Evolutionary conservation across 192 early-diverging fungal genomes (phyloP), one percentile per base, ranked within the genome.

Genomic region (Coemansia sp.): DNA sequence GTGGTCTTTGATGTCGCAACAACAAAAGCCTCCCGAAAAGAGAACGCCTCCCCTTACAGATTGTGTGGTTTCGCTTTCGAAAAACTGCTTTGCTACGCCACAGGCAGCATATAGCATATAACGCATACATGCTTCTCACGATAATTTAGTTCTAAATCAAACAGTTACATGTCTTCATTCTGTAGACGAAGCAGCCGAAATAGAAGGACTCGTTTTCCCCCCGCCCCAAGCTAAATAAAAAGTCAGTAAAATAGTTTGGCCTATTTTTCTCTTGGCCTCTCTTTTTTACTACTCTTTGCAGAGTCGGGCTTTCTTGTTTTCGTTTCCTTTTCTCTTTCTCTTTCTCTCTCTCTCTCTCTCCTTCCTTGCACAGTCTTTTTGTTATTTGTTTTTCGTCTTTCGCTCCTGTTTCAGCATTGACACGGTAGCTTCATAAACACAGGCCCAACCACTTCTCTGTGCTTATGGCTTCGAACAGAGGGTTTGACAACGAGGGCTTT

Each of bases 401-500:
- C 43, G 18, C n/a, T 46, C 43, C 18, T 46, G n/a, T n/a, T 46
- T 46, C 43, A 13, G 13, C n/a, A 46, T 46, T 46, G 8, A n/a
- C n/a, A n/a, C n/a, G n/a, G n/a, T n/a, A n/a, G n/a, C n/a, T n/a
- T n/a, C n/a, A 35, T 35, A 35, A 35, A 35, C 34, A 18, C 13
- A 18, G 40, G n/a, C n/a, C n/a, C n/a, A n/a, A n/a, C n/a, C 15
- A 39, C 37, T 39, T 39, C 15, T 39, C 37, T 39, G 1, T 37
- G 1, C 37, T 39, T 39, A 12, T 51, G 48, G 48, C 48, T 23
- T 51, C 48, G 8, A 26, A 51, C 21, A 51, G 23, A 13, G 48
- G 48, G 25, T 40, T 49, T 21, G 61, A 69, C 62, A 21, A 57
- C 37, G 66, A 64, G 30, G 68, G 70, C 2, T 68, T 64, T 31